Evolutionary conservation across 768 basidiomycete species (phyloP).

Genomic region (Crucibulum laeve): DNA sequence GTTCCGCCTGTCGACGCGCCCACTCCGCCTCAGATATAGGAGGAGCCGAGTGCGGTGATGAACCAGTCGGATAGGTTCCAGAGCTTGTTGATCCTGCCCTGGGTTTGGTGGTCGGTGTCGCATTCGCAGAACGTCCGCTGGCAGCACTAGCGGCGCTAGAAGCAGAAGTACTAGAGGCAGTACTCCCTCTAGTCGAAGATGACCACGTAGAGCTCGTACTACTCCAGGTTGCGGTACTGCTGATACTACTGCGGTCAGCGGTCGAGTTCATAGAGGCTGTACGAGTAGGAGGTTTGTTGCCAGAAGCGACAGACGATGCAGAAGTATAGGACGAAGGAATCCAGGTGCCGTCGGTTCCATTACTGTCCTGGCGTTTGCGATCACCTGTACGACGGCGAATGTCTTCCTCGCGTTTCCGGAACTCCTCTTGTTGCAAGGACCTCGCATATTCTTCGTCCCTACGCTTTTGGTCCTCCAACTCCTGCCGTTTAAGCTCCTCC

Average conservation of each 20-base stretch:
- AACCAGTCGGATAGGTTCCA: constrained; percentile 17
- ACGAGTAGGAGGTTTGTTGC: constrained; percentile 17
- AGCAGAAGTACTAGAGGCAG: constrained; percentile 13
- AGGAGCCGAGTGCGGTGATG: constrained; percentile 14
- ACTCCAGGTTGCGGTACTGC: constrained; percentile 20
- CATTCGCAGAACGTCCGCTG: not conserved
- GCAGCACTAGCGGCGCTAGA: constrained; percentile 20
- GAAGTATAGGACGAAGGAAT: constrained; percentile 18
- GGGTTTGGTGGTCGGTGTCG: constrained; percentile 19
- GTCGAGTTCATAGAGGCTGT: constrained; percentile 12
- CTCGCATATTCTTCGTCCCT: constrained; percentile 20
- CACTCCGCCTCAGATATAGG: constrained; percentile 47
- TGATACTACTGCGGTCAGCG: constrained; percentile 14
- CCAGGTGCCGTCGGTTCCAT: constrained; percentile 30
- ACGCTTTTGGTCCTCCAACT: constrained; percentile 17
- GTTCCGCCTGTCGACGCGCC: constrained; percentile 60
- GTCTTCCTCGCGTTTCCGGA: constrained; percentile 37
- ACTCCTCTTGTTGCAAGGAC: constrained; percentile 32
- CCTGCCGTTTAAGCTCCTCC: constrained; percentile 16
- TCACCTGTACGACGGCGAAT: constrained; percentile 37
- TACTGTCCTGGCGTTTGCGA: constrained; percentile 39
- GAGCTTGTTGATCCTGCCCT: constrained; percentile 31
- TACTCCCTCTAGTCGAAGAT: constrained; percentile 21
- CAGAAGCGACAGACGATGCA: constrained; percentile 23
- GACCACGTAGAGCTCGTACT: constrained; percentile 18